phyloP scores from a whole-genome alignment of 306 rosid species.

The Rosa persica region DNA sequence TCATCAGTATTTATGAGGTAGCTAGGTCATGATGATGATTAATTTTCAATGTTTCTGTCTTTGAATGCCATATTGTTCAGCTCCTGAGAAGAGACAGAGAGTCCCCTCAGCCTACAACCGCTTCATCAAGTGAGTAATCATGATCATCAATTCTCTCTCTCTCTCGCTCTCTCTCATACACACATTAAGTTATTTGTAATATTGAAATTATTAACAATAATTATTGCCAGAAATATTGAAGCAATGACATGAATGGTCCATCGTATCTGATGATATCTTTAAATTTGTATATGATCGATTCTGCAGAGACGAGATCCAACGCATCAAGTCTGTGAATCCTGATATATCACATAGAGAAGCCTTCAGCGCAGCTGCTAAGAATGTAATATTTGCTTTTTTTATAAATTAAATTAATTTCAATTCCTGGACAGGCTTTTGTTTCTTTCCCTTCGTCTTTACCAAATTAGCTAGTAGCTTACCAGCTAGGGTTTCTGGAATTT shows the following conservation, averaged over 20 bases:
- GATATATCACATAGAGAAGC: constrained; percentile 61
- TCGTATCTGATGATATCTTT: neutral
- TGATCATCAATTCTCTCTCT: neutral
- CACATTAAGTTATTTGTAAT: neutral
- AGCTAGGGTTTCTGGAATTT: constrained; percentile 19
- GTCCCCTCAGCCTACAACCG: constrained; percentile 59
- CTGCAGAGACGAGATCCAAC: constrained; percentile 63
- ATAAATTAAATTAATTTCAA: neutral
- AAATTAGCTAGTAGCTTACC: constrained; percentile 9
- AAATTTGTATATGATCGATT: neutral
- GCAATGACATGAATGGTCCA: constrained; percentile 16
- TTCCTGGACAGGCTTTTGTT: neutral
- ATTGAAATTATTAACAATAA: neutral
- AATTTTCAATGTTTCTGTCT: constrained; percentile 3
- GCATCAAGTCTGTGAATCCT: constrained; percentile 56
- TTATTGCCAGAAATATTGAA: constrained; percentile 2
- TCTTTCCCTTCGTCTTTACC: constrained; percentile 20
- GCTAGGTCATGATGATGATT: neutral
- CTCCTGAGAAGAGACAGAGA: constrained; percentile 62
- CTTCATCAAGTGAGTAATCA: constrained; percentile 54
- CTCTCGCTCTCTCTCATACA: neutral
- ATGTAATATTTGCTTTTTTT: constrained; percentile 27
- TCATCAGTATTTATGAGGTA: neutral
- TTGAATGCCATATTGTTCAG: constrained; percentile 29
- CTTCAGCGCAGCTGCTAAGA: constrained; percentile 61